These are phyloP conservation scores for Thermothelomyces thermophilus DNA, from an alignment of 2,329 filamentous ascomycete species.

Conservation along the genomic window DNA sequence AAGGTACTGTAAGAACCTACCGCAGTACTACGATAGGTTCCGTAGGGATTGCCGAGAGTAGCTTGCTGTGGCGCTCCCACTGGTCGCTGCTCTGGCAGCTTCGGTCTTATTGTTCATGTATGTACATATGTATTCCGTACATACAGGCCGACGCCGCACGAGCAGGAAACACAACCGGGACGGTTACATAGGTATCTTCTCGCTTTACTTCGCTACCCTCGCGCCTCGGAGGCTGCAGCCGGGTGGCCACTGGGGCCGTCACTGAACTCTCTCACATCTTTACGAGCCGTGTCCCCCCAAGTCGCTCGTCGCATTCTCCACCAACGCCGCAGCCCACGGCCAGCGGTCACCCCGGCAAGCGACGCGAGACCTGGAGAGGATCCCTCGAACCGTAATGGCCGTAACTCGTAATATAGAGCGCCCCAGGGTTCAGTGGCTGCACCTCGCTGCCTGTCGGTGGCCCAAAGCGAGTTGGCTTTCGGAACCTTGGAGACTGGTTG, in stretches of 20 bases:
- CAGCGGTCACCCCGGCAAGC: slow-evolving; percentile 13
- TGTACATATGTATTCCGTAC: too few relatives aligned
- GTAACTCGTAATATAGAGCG: slow-evolving; percentile 12
- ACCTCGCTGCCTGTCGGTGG: slow-evolving; percentile 15
- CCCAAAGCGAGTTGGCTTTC: slow-evolving; percentile 15
- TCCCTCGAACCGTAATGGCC: slow-evolving; percentile 10
- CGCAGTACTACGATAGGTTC: too few relatives aligned
- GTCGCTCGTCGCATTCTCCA: slow-evolving; percentile 12
- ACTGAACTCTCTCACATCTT: slow-evolving; percentile 8
- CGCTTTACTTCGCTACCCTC: not conserved
- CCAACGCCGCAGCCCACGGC: slow-evolving; percentile 11
- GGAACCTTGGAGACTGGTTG: slow-evolving; percentile 14
- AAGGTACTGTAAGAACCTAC: too few relatives aligned
- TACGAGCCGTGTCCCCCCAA: not conserved
- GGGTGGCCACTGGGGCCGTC: slow-evolving; percentile 1
- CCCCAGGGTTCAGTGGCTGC: slow-evolving; percentile 16
- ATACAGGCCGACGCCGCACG: too few relatives aligned
- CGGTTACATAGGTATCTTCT: not conserved
- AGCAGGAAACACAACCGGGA: too few relatives aligned
- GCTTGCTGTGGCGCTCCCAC: slow-evolving; percentile 1
- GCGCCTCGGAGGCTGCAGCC: too few relatives aligned
- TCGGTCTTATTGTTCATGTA: not conserved
- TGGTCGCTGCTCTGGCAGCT: not conserved
- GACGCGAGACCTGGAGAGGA: slow-evolving; percentile 20
- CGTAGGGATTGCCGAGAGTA: not conserved